A percentile compares a stretch with the other conserved stretches of the same genome.
These are phyloP conservation scores for Euphorbia neoarborescens DNA, from an alignment of 441 rosid species.

Conservation along the genomic window DNA sequence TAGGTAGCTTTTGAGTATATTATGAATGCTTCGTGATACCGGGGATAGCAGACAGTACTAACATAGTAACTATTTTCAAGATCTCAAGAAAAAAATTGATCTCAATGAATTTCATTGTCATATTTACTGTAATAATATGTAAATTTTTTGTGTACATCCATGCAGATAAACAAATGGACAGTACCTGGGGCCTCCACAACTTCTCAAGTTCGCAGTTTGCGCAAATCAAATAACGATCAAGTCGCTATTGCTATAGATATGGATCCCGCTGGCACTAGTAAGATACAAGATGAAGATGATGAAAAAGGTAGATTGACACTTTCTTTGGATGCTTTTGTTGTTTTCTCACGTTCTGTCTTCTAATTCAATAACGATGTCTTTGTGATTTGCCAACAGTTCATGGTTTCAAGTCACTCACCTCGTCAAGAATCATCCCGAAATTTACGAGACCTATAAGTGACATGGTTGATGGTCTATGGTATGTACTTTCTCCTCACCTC, in stretches of 20 bases:
- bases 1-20: neutral
- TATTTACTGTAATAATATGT: constrained; percentile 5
- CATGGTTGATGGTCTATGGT: constrained; percentile 94
- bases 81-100: neutral
- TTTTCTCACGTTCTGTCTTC: neutral
- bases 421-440: constrained; percentile 74
- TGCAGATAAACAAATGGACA: constrained; percentile 79
- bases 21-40: neutral
- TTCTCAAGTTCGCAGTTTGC: constrained; percentile 86
- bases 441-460: constrained; percentile 77
- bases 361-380: neutral
- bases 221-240: constrained; percentile 85
- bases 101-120: neutral
- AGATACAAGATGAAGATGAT: constrained; percentile 87
- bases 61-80: neutral
- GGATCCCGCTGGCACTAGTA: constrained; percentile 38
- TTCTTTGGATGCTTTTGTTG: neutral
- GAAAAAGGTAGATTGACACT: constrained; percentile 61
- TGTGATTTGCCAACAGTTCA: constrained; percentile 41
- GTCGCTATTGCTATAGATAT: constrained; percentile 79
- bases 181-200: constrained; percentile 48
- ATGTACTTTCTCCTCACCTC: constrained; percentile 21
- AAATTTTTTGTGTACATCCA: constrained; percentile 20
- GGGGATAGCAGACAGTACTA: neutral
- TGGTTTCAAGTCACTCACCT: constrained; percentile 91